Conservation (phyloP, 2,329 filamentous ascomycete genomes). For the Alternaria infectoria region DNA sequence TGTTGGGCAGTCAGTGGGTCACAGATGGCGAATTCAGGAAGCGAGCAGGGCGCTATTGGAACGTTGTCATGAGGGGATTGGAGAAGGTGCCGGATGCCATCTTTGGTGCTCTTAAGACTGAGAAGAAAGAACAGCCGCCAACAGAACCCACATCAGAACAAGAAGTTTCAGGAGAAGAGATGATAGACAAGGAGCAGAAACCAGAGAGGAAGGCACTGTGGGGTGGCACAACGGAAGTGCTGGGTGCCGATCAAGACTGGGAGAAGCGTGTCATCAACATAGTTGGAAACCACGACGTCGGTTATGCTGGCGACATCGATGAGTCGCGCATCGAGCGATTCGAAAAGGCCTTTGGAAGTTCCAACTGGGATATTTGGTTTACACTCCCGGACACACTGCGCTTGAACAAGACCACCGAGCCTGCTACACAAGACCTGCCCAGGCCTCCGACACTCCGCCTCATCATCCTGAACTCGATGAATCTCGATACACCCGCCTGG, state of each 20-base stretch:
- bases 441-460: conserved; percentile 75
- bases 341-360: conserved; percentile 81
- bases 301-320: conserved; percentile 91
- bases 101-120: conserved; percentile 18
- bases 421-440: not conserved
- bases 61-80: conserved; percentile 73
- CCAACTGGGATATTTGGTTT: conserved; percentile 88
- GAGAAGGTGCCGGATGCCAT: conserved; percentile 62
- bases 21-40: conserved; percentile 80
- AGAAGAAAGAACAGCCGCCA: not conserved
- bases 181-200: conserved; percentile 18
- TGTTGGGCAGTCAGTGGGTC: conserved; percentile 96
- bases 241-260: conserved; percentile 66
- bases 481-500: conserved; percentile 83
- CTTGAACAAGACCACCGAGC: conserved; percentile 1
- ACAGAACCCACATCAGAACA: not conserved
- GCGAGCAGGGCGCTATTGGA: conserved; percentile 79
- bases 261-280: conserved; percentile 82
- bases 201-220: conserved; percentile 23
- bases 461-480: conserved; percentile 89
- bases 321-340: conserved; percentile 78
- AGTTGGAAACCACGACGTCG: conserved; percentile 94
- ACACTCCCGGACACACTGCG: conserved; percentile 33
- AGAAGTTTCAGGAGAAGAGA: conserved; percentile 27
- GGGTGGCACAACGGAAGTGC: conserved; percentile 43